Evolutionary conservation across 805 yeast species (phyloP).

Genomic region (Hanseniaspora mollemarum): DNA sequence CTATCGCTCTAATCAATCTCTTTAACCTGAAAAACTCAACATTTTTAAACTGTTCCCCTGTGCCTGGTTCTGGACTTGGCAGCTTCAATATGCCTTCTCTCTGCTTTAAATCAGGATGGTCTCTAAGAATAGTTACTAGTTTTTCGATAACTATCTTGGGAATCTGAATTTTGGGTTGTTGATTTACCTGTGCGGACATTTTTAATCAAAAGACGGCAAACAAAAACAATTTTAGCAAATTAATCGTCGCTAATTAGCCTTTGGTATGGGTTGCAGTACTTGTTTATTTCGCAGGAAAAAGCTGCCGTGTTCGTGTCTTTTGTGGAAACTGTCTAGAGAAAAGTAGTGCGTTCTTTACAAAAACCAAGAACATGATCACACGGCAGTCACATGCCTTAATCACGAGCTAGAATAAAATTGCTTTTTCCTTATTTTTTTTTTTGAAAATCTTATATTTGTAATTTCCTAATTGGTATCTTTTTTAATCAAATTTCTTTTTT

Average conservation of each 20-base stretch:
- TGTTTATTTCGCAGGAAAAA: no score
- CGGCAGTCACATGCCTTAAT: neutral
- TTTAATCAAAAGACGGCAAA: neutral
- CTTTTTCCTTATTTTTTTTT: neutral
- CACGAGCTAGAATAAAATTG: neutral
- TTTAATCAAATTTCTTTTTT: neutral
- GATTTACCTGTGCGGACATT: slow-evolving; percentile 7
- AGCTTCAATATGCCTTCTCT: slow-evolving; percentile 63
- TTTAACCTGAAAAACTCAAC: slow-evolving; percentile 76
- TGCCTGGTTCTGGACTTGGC: slow-evolving; percentile 2
- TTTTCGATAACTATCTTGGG: slow-evolving; percentile 48
- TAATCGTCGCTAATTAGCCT: no score
- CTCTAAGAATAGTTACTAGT: slow-evolving; percentile 60
- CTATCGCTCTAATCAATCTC: slow-evolving; percentile 67
- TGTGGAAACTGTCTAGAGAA: no score
- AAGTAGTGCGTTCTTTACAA: no score
- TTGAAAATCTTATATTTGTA: neutral
- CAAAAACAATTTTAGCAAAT: neutral
- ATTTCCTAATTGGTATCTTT: neutral
- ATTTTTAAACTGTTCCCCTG: slow-evolving; percentile 3
- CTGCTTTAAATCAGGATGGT: slow-evolving; percentile 57
- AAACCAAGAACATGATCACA: neutral
- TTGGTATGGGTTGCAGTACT: no score
- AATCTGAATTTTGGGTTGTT: slow-evolving; percentile 15
- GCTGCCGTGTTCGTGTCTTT: no score